phyloP scores from a whole-genome alignment of 129 eudicot genomes.

The Pseudognaphalium luteoalbum region DNA sequence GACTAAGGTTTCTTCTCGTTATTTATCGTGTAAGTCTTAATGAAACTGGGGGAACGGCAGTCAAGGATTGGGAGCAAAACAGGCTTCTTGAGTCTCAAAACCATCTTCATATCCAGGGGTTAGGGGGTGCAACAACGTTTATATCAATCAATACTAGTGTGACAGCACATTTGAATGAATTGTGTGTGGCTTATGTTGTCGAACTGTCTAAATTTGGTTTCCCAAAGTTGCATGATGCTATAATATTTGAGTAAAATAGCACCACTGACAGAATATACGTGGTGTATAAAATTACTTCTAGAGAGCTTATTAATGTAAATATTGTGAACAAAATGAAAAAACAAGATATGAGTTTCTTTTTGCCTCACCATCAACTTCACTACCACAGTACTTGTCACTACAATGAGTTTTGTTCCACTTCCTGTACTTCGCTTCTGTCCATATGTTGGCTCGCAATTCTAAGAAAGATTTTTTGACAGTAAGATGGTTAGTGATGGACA shows the following conservation, averaged over 20 bases:
- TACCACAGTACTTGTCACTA: neutral
- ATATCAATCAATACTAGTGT: neutral
- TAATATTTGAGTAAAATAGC: neutral
- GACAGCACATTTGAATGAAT: neutral
- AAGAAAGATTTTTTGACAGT: neutral
- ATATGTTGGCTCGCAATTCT: neutral
- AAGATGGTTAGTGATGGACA: neutral
- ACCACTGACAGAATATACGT: neutral
- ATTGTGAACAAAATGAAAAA: neutral
- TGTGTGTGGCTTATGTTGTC: neutral
- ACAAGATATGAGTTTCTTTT: neutral
- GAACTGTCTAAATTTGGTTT: neutral
- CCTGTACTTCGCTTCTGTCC: neutral
- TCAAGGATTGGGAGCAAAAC: constrained; percentile 4
- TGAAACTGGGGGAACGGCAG: neutral
- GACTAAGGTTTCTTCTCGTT: neutral
- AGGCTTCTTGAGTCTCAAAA: neutral
- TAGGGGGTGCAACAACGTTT: neutral
- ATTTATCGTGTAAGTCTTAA: neutral
- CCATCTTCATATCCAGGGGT: neutral
- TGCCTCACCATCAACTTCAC: neutral
- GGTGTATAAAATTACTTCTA: neutral
- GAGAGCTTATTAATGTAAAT: neutral
- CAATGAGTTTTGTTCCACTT: neutral
- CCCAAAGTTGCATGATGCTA: too few species aligned